A percentile compares a stretch with the other conserved stretches of the same genome.
Conservation (phyloP, 495 filamentous ascomycete genomes). For the Daldinia caldariorum region DNA sequence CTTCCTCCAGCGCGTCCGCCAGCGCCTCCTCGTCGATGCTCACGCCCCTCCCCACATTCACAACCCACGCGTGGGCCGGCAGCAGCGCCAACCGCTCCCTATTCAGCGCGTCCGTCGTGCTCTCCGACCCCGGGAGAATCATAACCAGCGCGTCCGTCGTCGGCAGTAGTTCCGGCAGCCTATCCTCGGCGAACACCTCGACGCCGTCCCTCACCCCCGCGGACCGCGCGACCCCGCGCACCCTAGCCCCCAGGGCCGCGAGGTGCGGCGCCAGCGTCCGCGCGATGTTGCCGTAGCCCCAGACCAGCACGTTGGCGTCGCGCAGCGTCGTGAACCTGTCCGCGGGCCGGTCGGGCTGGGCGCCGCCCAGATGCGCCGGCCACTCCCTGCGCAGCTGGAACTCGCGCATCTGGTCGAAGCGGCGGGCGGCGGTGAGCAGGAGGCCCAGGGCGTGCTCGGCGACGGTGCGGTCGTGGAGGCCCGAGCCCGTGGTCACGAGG, state of each 20-base stretch:
- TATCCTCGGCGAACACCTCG: conserved; percentile 60
- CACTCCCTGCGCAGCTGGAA: conserved; percentile 62
- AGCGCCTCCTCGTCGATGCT: conserved; percentile 82
- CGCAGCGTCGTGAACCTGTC: conserved; percentile 64
- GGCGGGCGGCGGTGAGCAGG: conserved; percentile 59
- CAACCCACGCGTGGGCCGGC: conserved; percentile 80
- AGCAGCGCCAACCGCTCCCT: conserved; percentile 72
- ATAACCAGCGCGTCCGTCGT: conserved; percentile 78
- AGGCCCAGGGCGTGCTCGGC: conserved; percentile 68
- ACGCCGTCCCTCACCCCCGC: conserved; percentile 68
- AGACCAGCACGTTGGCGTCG: conserved; percentile 64
- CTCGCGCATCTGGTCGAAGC: conserved; percentile 68
- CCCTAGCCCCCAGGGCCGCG: conserved; percentile 61
- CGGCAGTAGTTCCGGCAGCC: conserved; percentile 66
- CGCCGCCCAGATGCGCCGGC: conserved; percentile 66
- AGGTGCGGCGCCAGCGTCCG: conserved; percentile 77
- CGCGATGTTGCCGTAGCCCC: conserved; percentile 90
- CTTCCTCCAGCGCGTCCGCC: conserved; percentile 74
- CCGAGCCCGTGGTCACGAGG: conserved; percentile 65
- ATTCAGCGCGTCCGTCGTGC: conserved; percentile 77
- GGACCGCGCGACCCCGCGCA: conserved; percentile 58
- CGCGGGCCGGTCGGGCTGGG: conserved; percentile 60
- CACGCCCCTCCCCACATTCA: conserved; percentile 85
- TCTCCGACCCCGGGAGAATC: conserved; percentile 72
- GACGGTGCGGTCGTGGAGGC: conserved; percentile 68